A percentile compares a stretch with the other conserved stretches of the same genome.
phyloP scores from a whole-genome alignment of 352 stramenopile genomes.

The Globisporangium apiculatum region DNA sequence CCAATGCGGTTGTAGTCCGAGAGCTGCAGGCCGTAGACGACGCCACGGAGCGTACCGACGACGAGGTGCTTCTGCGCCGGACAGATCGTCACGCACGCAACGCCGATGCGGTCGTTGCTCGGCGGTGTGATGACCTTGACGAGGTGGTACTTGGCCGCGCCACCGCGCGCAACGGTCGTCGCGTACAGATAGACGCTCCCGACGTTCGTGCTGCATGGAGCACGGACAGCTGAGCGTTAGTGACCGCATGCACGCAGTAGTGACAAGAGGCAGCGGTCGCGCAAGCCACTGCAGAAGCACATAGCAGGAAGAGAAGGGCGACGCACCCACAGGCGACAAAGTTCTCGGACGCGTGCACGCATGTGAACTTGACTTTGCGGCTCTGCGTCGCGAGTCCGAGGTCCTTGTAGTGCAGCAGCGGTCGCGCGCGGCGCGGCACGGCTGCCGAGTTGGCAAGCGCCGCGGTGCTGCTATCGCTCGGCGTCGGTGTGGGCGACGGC shows the following conservation, averaged over 20 bases:
- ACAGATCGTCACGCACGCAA: slow-evolving; percentile 76
- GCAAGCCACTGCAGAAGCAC: background rate
- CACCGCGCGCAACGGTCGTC: slow-evolving; percentile 34
- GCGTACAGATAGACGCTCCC: slow-evolving; percentile 81
- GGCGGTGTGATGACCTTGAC: slow-evolving; percentile 84
- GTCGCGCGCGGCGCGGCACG: slow-evolving; percentile 26
- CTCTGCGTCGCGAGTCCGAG: slow-evolving; percentile 47
- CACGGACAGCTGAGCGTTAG: background rate
- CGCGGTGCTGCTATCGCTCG: slow-evolving; percentile 8
- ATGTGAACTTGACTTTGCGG: slow-evolving; percentile 67
- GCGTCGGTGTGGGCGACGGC: background rate
- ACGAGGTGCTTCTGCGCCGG: slow-evolving; percentile 75
- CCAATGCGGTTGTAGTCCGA: slow-evolving; percentile 84
- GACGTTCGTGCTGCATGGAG: slow-evolving; percentile 42
- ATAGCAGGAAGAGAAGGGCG: background rate
- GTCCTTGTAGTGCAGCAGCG: slow-evolving; percentile 71
- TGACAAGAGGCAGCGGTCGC: too few relatives aligned
- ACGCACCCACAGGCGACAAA: slow-evolving; percentile 79
- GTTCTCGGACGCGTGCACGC: slow-evolving; percentile 80
- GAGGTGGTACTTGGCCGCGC: slow-evolving; percentile 62
- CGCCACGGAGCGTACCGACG: slow-evolving; percentile 66
- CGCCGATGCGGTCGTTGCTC: slow-evolving; percentile 56
- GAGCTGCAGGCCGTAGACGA: slow-evolving; percentile 78
- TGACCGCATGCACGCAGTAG: too few relatives aligned
- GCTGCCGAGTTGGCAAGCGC: slow-evolving; percentile 8